Evolutionary conservation across 441 rosid genomes (phyloP).

Genomic region (Syzygium malaccense): DNA sequence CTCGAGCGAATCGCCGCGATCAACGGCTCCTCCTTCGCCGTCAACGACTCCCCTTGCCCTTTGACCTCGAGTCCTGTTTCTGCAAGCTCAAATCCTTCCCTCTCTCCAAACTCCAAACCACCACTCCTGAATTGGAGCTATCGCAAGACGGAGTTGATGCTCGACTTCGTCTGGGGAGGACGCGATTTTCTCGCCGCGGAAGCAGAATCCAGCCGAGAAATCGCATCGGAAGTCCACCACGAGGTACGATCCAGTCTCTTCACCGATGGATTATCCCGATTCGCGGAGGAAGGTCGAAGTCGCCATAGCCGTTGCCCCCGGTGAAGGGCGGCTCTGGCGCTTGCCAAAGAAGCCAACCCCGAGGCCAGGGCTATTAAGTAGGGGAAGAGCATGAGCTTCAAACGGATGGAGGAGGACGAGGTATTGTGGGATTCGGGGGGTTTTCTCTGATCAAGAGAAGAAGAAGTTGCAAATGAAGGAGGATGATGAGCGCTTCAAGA

Average conservation of each 20-base stretch:
- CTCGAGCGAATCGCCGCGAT: conserved; percentile 32
- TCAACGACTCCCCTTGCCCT: conserved; percentile 37
- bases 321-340: too few species aligned
- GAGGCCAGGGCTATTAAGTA: too few species aligned
- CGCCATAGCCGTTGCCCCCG: too few species aligned
- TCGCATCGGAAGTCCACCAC: conserved; percentile 10
- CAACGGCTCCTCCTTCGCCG: conserved; percentile 35
- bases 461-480: too few species aligned
- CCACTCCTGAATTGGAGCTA: conserved; percentile 9
- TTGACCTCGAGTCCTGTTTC: conserved; percentile 63
- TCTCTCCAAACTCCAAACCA: not conserved
- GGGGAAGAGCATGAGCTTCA: too few species aligned
- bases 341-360: too few species aligned
- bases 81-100: conserved; percentile 63
- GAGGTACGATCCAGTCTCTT: conserved; percentile 10
- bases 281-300: too few species aligned
- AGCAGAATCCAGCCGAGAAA: not conserved
- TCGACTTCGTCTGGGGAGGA: too few species aligned
- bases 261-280: not conserved
- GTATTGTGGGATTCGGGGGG: too few species aligned
- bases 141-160: not conserved
- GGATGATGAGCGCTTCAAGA: too few species aligned
- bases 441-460: too few species aligned
- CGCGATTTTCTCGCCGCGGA: not conserved
- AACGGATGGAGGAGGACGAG: too few species aligned